Evolutionary conservation across 352 stramenopile genomes (phyloP), one percentile per base, ranked within the genome.

Genomic region (Hyaloperonospora brassicae): DNA sequence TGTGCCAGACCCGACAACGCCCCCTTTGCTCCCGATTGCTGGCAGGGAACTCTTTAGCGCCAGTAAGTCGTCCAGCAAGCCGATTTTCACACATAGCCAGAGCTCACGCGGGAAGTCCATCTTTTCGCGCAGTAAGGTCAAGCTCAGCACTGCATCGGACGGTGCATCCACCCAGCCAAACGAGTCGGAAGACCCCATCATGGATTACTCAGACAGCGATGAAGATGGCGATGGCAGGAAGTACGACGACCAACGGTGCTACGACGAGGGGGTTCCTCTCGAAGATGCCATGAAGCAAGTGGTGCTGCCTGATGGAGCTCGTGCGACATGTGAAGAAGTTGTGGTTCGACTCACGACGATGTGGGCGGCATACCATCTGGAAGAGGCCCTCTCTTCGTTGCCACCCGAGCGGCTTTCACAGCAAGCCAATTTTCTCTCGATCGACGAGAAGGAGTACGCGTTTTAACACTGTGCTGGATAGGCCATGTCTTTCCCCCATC

Each of bases 231-330:
- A 86, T 49, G 62, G 44, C 6, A 70, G 74, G 43, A 70, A 76
- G 44, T 86, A 81, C 51, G 63, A 71, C 17, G 76, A 85, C n/a
- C 61, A 82, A 44, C 69, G 70, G 17, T 92, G 82, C 55, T 76
- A 77, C 9, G 82, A 92, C 55, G 64, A 78, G n/a, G 68, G 62
- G 22, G 50, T 88, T 1, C 76, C 82, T 40, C 64, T 92, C 1
- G 73, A 80, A 34, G 79, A 92, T 41, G 82, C 82, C 6, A 71
- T 92, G 54, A 89, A 89, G 62, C 71, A 92, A 49, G 76, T 92
- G 31, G 80, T 92, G 40, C 55, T 92, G 25, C 63, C 76, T 10
- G 59, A 68, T 9, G 81, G 81, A 21, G 50, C 62, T 27, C 59
- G 62, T 2, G 75, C 71, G 44, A 92, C 82, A 14, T 73, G 79